Evolutionary conservation across 305 asterid genomes (phyloP), one percentile per base, ranked within the genome.

Genomic region (Fraxinus platypoda): DNA sequence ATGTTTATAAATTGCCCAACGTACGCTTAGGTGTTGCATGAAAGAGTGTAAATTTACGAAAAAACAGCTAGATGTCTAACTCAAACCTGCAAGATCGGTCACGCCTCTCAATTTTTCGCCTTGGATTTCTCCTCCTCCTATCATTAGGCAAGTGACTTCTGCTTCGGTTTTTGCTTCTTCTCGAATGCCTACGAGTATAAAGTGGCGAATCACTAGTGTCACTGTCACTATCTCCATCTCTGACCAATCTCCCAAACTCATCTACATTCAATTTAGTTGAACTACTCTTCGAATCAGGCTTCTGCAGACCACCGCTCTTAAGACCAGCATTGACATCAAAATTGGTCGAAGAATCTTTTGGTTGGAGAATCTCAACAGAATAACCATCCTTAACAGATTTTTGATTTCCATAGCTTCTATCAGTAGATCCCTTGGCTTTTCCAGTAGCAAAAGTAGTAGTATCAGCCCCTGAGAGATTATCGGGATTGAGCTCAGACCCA

Each of bases 191-290:
- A 83, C 88, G 83, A 41, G 74, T 82, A 83, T 87, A 82, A 80
- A 76, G 88, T 28, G 93, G 90, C 9, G 95, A 92, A 85, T 88
- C 91, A 86, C 90, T 92, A 72, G 90, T 75, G 80, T 95, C 97
- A 77, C 95, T 94, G 83, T 92, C 97, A 87, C 93, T 91, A 26
- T 75, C 84, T 81, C 93, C 94, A 87, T 94, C 97, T 84, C 93
- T 93, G 66, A 94, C 87, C 89, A 93, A 87, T 90, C 99, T 94
- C 77, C 99, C 99, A 87, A 89, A 95, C 86, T 94, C 93, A 86
- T 95, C 99, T 34, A 95, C 89, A 80, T 90, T 89, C 88, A 84
- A 21, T 64, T 82, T 78, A 78, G 85, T 52, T 78, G 88, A 82
- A 73, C 85, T 41, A 83, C 80, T 80, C 84, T 81, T 84, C 33